Evolutionary conservation across 345 rosid genomes (phyloP).

Genomic region (Acer campestre): DNA sequence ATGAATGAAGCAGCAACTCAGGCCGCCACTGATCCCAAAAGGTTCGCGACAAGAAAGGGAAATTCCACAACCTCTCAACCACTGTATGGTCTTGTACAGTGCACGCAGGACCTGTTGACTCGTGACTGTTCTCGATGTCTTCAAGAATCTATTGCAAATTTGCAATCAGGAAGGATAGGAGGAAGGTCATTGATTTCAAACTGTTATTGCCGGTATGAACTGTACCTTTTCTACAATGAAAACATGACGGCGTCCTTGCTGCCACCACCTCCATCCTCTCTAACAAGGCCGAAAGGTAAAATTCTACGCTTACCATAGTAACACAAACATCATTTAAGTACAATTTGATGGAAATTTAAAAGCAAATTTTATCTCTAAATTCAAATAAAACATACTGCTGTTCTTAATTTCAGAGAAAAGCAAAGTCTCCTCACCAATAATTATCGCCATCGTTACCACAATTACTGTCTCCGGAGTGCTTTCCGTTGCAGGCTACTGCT

Average conservation of each 20-base stretch:
- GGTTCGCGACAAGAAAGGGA: too few species aligned
- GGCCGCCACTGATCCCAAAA: too few species aligned
- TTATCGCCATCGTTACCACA: conserved; percentile 36
- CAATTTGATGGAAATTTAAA: too few species aligned
- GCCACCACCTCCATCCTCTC: background rate
- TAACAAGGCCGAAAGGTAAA: background rate
- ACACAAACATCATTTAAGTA: too few species aligned
- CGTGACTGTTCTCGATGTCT: too few species aligned
- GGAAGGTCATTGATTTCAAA: conserved; percentile 34
- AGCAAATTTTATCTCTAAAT: too few species aligned
- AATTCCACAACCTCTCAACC: too few species aligned
- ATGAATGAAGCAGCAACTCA: too few species aligned
- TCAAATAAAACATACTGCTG: background rate
- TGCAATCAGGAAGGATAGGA: background rate
- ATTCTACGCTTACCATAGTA: too few species aligned
- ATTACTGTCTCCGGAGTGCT: conserved; percentile 27
- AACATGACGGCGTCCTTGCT: background rate
- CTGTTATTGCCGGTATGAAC: conserved; percentile 38
- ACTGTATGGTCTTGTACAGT: too few species aligned
- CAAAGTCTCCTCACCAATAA: conserved; percentile 21
- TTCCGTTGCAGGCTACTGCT: conserved; percentile 28
- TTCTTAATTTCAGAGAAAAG: conserved; percentile 30
- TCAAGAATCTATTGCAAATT: background rate
- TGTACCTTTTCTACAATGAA: conserved; percentile 24
- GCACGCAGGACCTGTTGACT: too few species aligned